Percentiles rank a stretch among this genome's conserved stretches.
Evolutionary conservation across 495 filamentous ascomycete species (phyloP).

Genomic region (Aspergillus bertholletiae): DNA sequence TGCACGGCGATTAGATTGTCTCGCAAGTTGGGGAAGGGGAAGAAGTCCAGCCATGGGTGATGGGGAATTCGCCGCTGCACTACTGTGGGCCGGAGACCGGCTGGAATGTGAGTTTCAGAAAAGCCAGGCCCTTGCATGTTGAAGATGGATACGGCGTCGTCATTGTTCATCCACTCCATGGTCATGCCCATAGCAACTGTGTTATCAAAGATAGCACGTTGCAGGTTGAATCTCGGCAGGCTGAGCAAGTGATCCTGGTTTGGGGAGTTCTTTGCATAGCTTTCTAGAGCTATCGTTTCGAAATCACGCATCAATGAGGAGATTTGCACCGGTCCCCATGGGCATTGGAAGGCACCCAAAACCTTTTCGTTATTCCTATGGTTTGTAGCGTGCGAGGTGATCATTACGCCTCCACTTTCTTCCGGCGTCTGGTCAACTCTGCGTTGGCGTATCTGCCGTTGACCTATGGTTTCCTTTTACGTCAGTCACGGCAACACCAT

Average conservation of each 20-base stretch:
- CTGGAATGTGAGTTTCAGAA: background rate
- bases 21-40: conserved; percentile 28
- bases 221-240: background rate
- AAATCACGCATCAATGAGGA: too few relatives aligned
- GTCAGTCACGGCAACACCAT: background rate
- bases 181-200: background rate
- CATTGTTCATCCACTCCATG: background rate
- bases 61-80: conserved; percentile 11
- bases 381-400: too few relatives aligned
- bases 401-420: too few relatives aligned
- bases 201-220: background rate
- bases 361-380: too few relatives aligned
- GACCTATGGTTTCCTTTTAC: too few relatives aligned
- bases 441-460: too few relatives aligned
- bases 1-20: conserved; percentile 25
- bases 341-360: too few relatives aligned
- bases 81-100: conserved; percentile 5
- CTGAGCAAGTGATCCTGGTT: background rate
- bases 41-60: conserved; percentile 25
- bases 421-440: too few relatives aligned
- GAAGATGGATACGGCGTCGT: background rate
- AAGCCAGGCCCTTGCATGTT: background rate
- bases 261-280: background rate
- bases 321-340: too few relatives aligned
- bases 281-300: too few relatives aligned